phyloP scores from a whole-genome alignment of 1,139 yeast species.

The Candida sojae region DNA sequence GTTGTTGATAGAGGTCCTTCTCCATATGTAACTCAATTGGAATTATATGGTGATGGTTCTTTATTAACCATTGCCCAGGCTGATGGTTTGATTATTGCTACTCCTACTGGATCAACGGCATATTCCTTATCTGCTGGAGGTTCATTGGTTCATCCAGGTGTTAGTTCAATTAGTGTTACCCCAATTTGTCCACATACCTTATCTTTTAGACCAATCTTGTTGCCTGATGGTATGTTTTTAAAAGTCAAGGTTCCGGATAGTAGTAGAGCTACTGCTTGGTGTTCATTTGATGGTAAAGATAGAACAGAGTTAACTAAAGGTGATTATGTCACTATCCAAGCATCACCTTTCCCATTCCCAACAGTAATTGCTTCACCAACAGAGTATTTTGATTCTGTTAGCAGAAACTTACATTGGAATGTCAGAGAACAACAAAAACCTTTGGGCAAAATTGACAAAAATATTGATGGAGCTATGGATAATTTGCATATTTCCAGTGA shows the following conservation, averaged over 20 bases:
- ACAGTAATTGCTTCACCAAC: constrained; percentile 74
- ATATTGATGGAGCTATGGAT: constrained; percentile 11
- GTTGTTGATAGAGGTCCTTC: constrained; percentile 89
- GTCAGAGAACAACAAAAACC: constrained; percentile 81
- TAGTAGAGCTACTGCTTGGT: constrained; percentile 84
- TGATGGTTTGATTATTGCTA: constrained; percentile 84
- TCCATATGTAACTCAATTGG: constrained; percentile 82
- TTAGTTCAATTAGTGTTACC: constrained; percentile 83
- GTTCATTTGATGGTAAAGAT: constrained; percentile 84
- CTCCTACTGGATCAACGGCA: constrained; percentile 93
- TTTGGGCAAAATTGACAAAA: constrained; percentile 30
- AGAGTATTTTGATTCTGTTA: constrained; percentile 81
- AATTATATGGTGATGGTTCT: constrained; percentile 79
- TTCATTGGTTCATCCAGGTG: constrained; percentile 85
- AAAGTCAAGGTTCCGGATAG: constrained; percentile 71
- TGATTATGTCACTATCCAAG: constrained; percentile 74
- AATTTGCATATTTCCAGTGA: constrained; percentile 13
- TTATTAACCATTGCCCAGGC: constrained; percentile 86
- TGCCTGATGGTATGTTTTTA: constrained; percentile 83
- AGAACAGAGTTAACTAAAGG: constrained; percentile 72
- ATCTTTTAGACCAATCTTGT: constrained; percentile 80
- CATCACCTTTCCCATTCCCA: constrained; percentile 84
- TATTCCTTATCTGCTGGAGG: constrained; percentile 92
- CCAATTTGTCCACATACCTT: constrained; percentile 93
- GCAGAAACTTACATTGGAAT: constrained; percentile 86